Conservation (phyloP, 371 early-diverging fungal genomes). For the Mucor piriformis region DNA sequence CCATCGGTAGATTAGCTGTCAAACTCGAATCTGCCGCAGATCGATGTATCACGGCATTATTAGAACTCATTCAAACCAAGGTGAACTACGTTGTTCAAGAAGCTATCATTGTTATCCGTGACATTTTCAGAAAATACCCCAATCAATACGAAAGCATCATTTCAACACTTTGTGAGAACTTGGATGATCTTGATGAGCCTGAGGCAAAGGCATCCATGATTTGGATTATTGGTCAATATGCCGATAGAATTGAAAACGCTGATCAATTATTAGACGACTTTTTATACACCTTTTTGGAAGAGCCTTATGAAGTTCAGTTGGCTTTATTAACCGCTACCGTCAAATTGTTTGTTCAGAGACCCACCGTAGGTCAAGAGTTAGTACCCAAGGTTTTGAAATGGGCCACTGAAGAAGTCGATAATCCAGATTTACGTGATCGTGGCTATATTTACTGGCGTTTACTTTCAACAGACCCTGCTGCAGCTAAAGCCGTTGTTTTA, state of each 20-base stretch:
- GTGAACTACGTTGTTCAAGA: conserved; percentile 95
- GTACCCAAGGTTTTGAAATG: conserved; percentile 90
- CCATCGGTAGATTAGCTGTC: conserved; percentile 92
- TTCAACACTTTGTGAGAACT: conserved; percentile 83
- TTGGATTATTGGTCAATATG: conserved; percentile 98
- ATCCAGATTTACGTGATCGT: conserved; percentile 96
- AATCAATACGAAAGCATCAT: conserved; percentile 91
- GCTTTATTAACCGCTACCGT: conserved; percentile 93
- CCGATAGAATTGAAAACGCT: conserved; percentile 90
- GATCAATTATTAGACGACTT: conserved; percentile 81
- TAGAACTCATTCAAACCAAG: conserved; percentile 88
- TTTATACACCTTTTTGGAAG: conserved; percentile 85
- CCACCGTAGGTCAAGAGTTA: conserved; percentile 84
- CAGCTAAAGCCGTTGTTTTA: conserved; percentile 76
- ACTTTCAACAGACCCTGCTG: conserved; percentile 86
- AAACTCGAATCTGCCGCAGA: conserved; percentile 86
- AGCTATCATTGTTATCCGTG: conserved; percentile 77
- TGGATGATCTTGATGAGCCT: conserved; percentile 90
- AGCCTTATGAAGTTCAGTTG: conserved; percentile 88
- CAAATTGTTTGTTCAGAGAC: conserved; percentile 92
- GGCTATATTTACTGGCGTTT: conserved; percentile 98
- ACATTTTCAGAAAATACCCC: conserved; percentile 95
- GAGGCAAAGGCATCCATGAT: conserved; percentile 95
- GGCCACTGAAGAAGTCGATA: conserved; percentile 92
- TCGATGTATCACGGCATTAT: conserved; percentile 80